phyloP scores from a whole-genome alignment of 495 filamentous ascomycete genomes.

The Amniculicola lignicola region DNA sequence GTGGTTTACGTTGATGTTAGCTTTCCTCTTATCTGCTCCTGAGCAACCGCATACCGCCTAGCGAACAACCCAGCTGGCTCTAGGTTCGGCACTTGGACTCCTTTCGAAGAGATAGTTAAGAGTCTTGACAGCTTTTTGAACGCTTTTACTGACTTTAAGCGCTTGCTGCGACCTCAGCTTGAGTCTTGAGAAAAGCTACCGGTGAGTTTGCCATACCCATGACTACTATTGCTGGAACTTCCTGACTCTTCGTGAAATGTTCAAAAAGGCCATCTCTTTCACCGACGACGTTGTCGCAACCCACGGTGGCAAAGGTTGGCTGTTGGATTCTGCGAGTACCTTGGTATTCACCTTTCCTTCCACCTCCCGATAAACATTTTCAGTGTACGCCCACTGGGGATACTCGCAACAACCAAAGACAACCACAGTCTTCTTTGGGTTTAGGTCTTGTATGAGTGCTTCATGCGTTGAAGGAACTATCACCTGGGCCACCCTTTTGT shows the following conservation, averaged over 20 bases:
- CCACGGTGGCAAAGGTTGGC: conserved; percentile 29
- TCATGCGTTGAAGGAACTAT: conserved; percentile 21
- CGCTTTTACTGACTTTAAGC: too few species aligned
- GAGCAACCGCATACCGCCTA: too few species aligned
- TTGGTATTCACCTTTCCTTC: neutral
- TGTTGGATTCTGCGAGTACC: neutral
- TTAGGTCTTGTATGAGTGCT: conserved; percentile 2
- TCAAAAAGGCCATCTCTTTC: conserved; percentile 20
- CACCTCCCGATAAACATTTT: conserved; percentile 20
- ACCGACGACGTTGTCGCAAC: conserved; percentile 7
- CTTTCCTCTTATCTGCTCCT: too few species aligned
- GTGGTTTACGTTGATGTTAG: too few species aligned
- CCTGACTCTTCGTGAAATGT: conserved; percentile 14
- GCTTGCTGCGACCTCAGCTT: too few species aligned
- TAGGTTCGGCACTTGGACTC: too few species aligned
- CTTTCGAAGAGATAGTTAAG: too few species aligned
- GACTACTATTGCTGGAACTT: conserved; percentile 13
- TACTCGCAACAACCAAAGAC: conserved; percentile 24
- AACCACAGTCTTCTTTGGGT: conserved; percentile 22
- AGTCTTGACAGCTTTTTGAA: too few species aligned
- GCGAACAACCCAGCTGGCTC: too few species aligned
- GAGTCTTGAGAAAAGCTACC: too few species aligned
- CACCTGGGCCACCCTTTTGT: conserved; percentile 7
- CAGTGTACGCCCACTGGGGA: conserved; percentile 30
- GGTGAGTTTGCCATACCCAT: neutral